A percentile compares a stretch with the other conserved stretches of the same genome.
Conservation (phyloP, 2,329 filamentous ascomycete species). For the Verticillium nonalfalfae region DNA sequence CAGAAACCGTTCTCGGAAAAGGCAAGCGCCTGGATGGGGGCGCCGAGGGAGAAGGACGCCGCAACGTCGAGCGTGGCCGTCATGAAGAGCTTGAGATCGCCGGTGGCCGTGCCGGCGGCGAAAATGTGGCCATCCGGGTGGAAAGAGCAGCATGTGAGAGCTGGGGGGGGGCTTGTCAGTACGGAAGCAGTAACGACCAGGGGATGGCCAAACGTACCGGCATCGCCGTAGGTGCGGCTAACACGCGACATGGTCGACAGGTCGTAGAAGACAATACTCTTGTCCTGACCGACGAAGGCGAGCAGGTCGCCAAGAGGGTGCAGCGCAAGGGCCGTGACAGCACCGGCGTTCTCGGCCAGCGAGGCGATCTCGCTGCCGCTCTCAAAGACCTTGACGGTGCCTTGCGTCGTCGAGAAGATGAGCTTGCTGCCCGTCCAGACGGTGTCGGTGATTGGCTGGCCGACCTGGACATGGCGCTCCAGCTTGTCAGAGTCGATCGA, state of each 20-base stretch:
- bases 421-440: slow-evolving; percentile 63
- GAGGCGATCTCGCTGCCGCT: slow-evolving; percentile 61
- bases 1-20: slow-evolving; percentile 98
- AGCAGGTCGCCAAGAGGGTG: slow-evolving; percentile 81
- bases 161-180: slow-evolving; percentile 28
- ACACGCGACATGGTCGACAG: slow-evolving; percentile 60
- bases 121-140: slow-evolving; percentile 96
- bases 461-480: slow-evolving; percentile 59
- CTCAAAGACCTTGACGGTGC: slow-evolving; percentile 75
- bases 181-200: neutral
- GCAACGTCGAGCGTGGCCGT: slow-evolving; percentile 72
- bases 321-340: slow-evolving; percentile 68
- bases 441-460: slow-evolving; percentile 60
- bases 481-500: slow-evolving; percentile 63
- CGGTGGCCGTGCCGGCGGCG: slow-evolving; percentile 72
- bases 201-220: slow-evolving; percentile 50
- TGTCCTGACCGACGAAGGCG: slow-evolving; percentile 84
- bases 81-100: slow-evolving; percentile 84
- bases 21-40: slow-evolving; percentile 66
- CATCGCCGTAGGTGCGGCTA: slow-evolving; percentile 73
- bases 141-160: slow-evolving; percentile 73
- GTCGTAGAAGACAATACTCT: slow-evolving; percentile 89
- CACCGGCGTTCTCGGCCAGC: slow-evolving; percentile 76
- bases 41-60: slow-evolving; percentile 63
- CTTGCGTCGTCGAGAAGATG: slow-evolving; percentile 67